Base-by-base conservation (phyloP, 2,329 filamentous ascomycete species). In the Monosporascus sp. region DNA sequence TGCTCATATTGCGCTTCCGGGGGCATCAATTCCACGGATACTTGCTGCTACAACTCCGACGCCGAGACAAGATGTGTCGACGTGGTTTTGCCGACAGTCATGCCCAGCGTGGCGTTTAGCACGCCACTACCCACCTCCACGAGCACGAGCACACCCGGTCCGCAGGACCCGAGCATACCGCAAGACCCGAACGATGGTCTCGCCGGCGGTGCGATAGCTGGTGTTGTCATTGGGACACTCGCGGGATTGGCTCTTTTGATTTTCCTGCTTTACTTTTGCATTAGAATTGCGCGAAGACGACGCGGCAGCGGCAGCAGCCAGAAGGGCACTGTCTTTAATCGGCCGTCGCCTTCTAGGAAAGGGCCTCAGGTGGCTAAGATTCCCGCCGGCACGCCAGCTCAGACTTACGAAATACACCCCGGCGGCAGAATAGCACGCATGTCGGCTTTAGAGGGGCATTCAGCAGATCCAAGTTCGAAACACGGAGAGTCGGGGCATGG, bases 391-490 rank as follows among this genome's bases (percentile, higher is more conserved):
- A 52, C 56, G 44, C 60, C 56, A 46, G 72, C 77, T 3, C 73
- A 76, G 59, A 86, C 83, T 41, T 88, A 89, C 59, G 87, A 91
- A 62, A 81, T 91, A 17, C 78, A 95, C 11, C 89, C 91, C 6
- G 92, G 91, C 44, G 91, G 91, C 31, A 87, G 94, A 57, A 94
- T 99, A 55, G 90, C 94, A 40, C 86, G 94, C 52, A 97, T 99
- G 94, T 92, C 93, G 40, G 94, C 94, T 37, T 73, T 99, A 50
- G 93, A 97, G 72, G 87, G 85, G 5, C 83, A 87, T 52, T 83
- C 84, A 1, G 82, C 79, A 54, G 80, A 84, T 22, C 82, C 84
- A 3, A 78, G 84, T 1, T 78, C 77, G 2, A 76, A 76, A 35
- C 79, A 80, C 53, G 78, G 71, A 45, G 74, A 72, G 16, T 67